These are phyloP conservation scores for Ophiobolus disseminans DNA, from an alignment of 2,329 filamentous ascomycete genomes.

Conservation along the genomic window DNA sequence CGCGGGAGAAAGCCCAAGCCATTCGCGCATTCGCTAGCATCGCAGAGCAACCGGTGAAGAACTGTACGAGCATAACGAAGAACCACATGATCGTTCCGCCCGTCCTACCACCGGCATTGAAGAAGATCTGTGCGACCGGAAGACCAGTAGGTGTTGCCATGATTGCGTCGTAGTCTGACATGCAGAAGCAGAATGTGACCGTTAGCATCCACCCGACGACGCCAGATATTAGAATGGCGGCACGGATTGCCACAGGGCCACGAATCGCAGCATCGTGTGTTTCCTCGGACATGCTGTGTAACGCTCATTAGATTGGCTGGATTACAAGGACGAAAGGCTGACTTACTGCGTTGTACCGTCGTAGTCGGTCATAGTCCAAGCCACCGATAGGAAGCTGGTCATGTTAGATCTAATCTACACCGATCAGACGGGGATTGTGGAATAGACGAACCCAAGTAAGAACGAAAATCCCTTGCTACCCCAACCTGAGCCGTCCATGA, in stretches of 20 bases:
- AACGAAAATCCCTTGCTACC: constrained; percentile 68
- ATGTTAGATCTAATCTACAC: constrained; percentile 10
- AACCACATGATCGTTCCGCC: constrained; percentile 68
- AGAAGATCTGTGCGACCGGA: constrained; percentile 64
- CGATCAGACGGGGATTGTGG: neutral
- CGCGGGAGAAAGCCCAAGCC: constrained; percentile 67
- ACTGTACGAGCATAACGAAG: constrained; percentile 68
- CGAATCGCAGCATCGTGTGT: constrained; percentile 68
- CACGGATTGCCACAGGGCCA: constrained; percentile 66
- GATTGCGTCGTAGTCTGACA: constrained; percentile 64
- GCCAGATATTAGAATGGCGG: constrained; percentile 66
- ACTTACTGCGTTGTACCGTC: constrained; percentile 69
- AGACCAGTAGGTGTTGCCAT: constrained; percentile 65
- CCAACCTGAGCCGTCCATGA: constrained; percentile 70
- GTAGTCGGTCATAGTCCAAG: constrained; percentile 73
- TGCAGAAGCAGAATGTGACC: constrained; percentile 69
- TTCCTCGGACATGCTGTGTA: constrained; percentile 67
- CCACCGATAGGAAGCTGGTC: constrained; percentile 60
- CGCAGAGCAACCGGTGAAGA: constrained; percentile 69
- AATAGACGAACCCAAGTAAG: constrained; percentile 60
- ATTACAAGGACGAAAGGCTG: constrained; percentile 17
- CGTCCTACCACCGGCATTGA: constrained; percentile 64
- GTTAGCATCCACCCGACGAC: constrained; percentile 68
- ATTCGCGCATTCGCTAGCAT: constrained; percentile 70
- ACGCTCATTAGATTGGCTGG: constrained; percentile 31